Evolutionary conservation across 1,139 yeast species (phyloP).

Genomic region (Candida mesenterica): DNA sequence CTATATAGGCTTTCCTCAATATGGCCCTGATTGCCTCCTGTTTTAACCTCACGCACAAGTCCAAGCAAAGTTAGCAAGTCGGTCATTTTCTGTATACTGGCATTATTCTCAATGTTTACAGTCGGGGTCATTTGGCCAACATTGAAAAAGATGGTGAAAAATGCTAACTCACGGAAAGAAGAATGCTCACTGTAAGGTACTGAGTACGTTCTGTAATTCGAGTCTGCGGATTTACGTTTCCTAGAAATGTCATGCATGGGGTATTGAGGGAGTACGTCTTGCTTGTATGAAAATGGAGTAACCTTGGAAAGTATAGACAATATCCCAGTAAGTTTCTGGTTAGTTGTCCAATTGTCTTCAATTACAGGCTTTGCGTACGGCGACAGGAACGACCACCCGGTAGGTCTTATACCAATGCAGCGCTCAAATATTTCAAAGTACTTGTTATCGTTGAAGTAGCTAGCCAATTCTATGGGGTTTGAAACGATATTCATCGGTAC

Average conservation of each 20-base stretch:
- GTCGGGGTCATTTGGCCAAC: constrained; percentile 70
- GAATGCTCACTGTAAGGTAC: constrained; percentile 95
- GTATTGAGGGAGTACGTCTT: constrained; percentile 35
- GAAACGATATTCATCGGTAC: constrained; percentile 58
- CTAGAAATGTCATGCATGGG: constrained; percentile 16
- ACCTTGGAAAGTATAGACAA: constrained; percentile 17
- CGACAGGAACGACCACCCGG: constrained; percentile 77
- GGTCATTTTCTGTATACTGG: constrained; percentile 37
- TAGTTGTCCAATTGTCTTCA: constrained; percentile 8
- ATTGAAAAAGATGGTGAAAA: constrained; percentile 55
- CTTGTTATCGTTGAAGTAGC: constrained; percentile 50
- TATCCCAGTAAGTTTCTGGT: constrained; percentile 10
- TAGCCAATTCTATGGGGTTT: constrained; percentile 36
- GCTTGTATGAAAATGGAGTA: constrained; percentile 26
- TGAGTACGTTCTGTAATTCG: constrained; percentile 48
- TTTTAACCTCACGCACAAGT: constrained; percentile 13
- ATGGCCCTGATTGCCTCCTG: not conserved
- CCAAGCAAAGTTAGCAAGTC: constrained; percentile 51
- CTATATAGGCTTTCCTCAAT: not conserved
- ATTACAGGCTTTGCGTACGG: constrained; percentile 8
- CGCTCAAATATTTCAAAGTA: constrained; percentile 50
- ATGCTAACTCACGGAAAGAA: constrained; percentile 73
- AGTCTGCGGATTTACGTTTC: constrained; percentile 23
- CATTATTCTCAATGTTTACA: constrained; percentile 54
- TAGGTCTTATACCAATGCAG: constrained; percentile 69